phyloP scores from a whole-genome alignment of 2,329 filamentous ascomycete genomes.

The Setomelanomma holmii region DNA sequence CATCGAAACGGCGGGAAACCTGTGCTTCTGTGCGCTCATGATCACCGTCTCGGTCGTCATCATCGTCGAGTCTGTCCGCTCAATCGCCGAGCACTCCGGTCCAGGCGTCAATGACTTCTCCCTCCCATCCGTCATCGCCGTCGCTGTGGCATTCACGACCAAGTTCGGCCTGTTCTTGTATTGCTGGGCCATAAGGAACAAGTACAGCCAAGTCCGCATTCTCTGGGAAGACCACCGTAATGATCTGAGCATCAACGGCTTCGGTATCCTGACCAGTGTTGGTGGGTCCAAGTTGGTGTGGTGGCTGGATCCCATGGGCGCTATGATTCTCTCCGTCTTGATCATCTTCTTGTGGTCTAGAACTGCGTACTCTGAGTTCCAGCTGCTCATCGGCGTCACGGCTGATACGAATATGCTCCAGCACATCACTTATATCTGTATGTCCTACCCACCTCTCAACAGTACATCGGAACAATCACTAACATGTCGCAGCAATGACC shows the following conservation, averaged over 20 bases:
- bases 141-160: slow-evolving; percentile 81
- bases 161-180: slow-evolving; percentile 87
- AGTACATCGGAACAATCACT: slow-evolving; percentile 1
- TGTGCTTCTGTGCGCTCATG: slow-evolving; percentile 97
- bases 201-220: slow-evolving; percentile 90
- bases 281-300: slow-evolving; percentile 86
- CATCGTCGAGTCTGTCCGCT: slow-evolving; percentile 82
- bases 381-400: slow-evolving; percentile 87
- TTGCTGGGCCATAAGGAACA: slow-evolving; percentile 89
- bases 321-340: slow-evolving; percentile 79
- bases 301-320: slow-evolving; percentile 96
- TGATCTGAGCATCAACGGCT: slow-evolving; percentile 94
- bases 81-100: slow-evolving; percentile 63
- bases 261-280: slow-evolving; percentile 90
- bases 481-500: slow-evolving; percentile 67
- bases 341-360: slow-evolving; percentile 83
- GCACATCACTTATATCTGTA: slow-evolving; percentile 92
- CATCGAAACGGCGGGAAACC: slow-evolving; percentile 94
- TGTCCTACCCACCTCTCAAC: slow-evolving; percentile 26
- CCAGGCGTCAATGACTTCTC: slow-evolving; percentile 69
- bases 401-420: slow-evolving; percentile 87
- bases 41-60: slow-evolving; percentile 88
- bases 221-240: slow-evolving; percentile 98
- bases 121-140: slow-evolving; percentile 83
- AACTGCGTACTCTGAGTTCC: slow-evolving; percentile 88